Evolutionary conservation across 2,329 filamentous ascomycete species (phyloP), one percentile per base, ranked within the genome.

Genomic region (Neonectria punicea): DNA sequence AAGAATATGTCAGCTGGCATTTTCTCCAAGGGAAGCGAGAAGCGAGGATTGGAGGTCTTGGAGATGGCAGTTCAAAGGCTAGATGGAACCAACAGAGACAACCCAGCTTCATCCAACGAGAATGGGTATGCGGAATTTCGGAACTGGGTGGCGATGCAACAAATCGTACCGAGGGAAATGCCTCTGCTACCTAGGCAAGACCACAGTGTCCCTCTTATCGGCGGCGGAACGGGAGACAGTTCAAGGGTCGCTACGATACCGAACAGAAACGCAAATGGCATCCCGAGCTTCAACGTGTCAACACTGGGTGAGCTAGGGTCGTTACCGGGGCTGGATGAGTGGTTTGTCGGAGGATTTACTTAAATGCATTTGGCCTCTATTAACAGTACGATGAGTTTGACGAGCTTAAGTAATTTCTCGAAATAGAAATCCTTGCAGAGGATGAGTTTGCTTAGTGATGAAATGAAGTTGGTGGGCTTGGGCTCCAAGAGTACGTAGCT

Each of bases 61-160:
- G 63, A 66, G 7, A 39, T 54, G 13, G 53, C 64, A 0, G 65
- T 70, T 9, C 46, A 61, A 16, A 73, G 39, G 16, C 22, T 64
- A 2, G 44, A 63, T 7, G 34, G 53, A 16, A 43, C 20, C 4
- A 20, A 32, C 1, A 28, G 61, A 5, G 47, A 41, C 13, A 22
- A 1, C 1, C 6, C 18, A 46, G 13, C 25, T 3, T 47, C 30
- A 11, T 13, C 53, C 14, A 20, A 34, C 5, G 61, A 55, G 2
- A 55, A 59, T 22, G 71, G 71, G 1, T 73, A 73, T 32, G 36
- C 54, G 9, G 66, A 70, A 43, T 73, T 73, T 62, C 60, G 63
- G 25, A 66, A 68, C 20, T 73, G 69, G 71, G 71, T 68, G 3
- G 64, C 67, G 1, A 57, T 66, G 62, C 70, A 72, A 34, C 67